phyloP scores from a whole-genome alignment of 306 rosid species.

The Astragalus glycyphyllos region DNA sequence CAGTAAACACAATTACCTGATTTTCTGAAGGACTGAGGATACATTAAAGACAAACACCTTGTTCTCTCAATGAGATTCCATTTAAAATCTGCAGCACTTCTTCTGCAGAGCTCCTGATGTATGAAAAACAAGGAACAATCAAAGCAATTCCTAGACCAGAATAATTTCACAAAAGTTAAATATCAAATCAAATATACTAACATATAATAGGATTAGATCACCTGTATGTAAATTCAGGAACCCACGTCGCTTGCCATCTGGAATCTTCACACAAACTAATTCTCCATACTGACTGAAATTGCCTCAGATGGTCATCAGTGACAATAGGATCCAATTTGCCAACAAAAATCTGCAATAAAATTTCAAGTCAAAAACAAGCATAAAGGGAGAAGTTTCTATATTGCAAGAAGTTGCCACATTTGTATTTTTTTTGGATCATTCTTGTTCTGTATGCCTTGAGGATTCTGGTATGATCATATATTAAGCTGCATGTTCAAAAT shows the following conservation, averaged over 20 bases:
- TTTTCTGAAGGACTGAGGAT: slow-evolving; percentile 87
- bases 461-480: slow-evolving; percentile 65
- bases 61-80: slow-evolving; percentile 74
- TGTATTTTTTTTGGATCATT: slow-evolving; percentile 83
- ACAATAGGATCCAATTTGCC: slow-evolving; percentile 84
- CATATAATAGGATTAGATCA: slow-evolving; percentile 1
- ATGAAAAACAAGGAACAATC: slow-evolving; percentile 17
- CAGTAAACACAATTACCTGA: slow-evolving; percentile 54
- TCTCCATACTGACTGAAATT: slow-evolving; percentile 79
- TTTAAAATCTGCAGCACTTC: slow-evolving; percentile 66
- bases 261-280: slow-evolving; percentile 80
- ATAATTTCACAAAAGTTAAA: not conserved
- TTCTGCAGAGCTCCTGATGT: slow-evolving; percentile 71
- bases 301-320: slow-evolving; percentile 78
- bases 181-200: not conserved
- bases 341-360: slow-evolving; percentile 72
- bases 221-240: slow-evolving; percentile 85
- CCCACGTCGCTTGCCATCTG: slow-evolving; percentile 85
- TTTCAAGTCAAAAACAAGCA: slow-evolving; percentile 35
- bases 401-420: slow-evolving; percentile 68
- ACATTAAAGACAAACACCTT: slow-evolving; percentile 79
- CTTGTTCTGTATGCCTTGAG: slow-evolving; percentile 78
- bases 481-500: slow-evolving; percentile 56
- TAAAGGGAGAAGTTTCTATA: slow-evolving; percentile 3
- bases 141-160: not conserved